Conservation (phyloP, 495 filamentous ascomycete genomes). For the Coniosporium apollinis region DNA sequence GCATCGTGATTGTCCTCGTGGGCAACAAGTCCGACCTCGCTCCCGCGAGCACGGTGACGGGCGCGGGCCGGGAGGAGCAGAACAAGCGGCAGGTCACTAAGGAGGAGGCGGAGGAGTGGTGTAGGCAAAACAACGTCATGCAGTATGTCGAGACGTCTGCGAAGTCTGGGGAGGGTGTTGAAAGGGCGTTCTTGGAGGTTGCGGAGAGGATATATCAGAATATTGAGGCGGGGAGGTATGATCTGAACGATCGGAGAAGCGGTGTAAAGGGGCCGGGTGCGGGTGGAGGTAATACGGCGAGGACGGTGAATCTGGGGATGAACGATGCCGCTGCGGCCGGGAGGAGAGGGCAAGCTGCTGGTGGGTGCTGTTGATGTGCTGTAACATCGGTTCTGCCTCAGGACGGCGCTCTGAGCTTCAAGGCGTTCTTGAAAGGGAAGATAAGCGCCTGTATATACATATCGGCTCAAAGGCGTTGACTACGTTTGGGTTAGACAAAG, state of each 20-base stretch:
- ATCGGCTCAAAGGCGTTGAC: no score
- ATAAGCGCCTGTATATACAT: no score
- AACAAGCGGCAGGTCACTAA: conserved; percentile 62
- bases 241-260: conserved; percentile 80
- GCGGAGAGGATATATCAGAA: conserved; percentile 90
- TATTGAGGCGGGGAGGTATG: conserved; percentile 83
- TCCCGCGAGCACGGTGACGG: conserved; percentile 7
- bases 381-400: no score
- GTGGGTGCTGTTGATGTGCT: conserved; percentile 38
- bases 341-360: conserved; percentile 27
- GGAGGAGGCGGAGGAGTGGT: conserved; percentile 80
- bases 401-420: no score
- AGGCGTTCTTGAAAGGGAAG: no score
- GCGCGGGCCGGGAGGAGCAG: conserved; percentile 18
- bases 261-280: conserved; percentile 73
- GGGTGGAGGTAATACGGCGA: conserved; percentile 30
- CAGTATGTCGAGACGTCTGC: conserved; percentile 92
- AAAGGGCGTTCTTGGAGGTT: conserved; percentile 80
- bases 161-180: conserved; percentile 84
- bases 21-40: conserved; percentile 87
- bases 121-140: conserved; percentile 59
- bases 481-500: no score
- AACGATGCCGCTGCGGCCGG: conserved; percentile 33
- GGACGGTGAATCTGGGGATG: conserved; percentile 40
- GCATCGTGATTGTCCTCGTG: conserved; percentile 84